phyloP scores from a whole-genome alignment of 768 basidiomycete species.

The Phlebiopsis gigantea region DNA sequence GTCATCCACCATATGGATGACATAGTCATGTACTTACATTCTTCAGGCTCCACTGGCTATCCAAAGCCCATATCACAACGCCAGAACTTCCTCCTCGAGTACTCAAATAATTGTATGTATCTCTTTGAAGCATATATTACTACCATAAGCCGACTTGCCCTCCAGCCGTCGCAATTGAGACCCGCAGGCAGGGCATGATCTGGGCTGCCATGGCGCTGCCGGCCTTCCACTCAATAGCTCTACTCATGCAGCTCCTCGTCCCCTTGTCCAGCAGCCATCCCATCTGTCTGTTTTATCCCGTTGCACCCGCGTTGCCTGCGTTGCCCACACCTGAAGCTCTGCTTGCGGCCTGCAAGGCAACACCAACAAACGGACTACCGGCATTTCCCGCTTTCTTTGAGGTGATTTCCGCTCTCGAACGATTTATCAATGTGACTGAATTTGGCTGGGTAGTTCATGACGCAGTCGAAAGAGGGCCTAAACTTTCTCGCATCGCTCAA shows the following conservation, averaged over 20 bases:
- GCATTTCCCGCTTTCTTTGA: constrained; percentile 25
- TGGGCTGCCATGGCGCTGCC: constrained; percentile 16
- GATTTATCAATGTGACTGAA: background rate
- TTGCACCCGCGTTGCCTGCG: constrained; percentile 16
- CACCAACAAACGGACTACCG: constrained; percentile 6
- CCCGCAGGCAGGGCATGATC: constrained; percentile 12
- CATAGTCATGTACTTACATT: background rate
- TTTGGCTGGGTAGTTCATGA: constrained; percentile 6
- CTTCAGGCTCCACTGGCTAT: constrained; percentile 24
- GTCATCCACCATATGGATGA: background rate
- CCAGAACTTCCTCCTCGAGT: too few relatives aligned
- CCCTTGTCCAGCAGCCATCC: constrained; percentile 11
- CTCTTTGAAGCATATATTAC: background rate
- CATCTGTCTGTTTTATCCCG: constrained; percentile 18
- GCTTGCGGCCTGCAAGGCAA: constrained; percentile 9
- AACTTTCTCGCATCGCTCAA: constrained; percentile 3
- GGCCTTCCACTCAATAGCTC: constrained; percentile 19
- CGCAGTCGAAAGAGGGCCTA: background rate
- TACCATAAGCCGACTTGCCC: background rate
- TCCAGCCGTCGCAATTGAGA: constrained; percentile 12
- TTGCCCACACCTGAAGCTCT: constrained; percentile 20
- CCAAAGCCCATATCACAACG: constrained; percentile 21
- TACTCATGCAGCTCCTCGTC: background rate
- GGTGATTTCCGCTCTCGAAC: constrained; percentile 12
- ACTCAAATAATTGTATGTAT: background rate